Evolutionary conservation across 2,329 filamentous ascomycete species (phyloP), one percentile per base, ranked within the genome.

Genomic region (Colletotrichum higginsianum): DNA sequence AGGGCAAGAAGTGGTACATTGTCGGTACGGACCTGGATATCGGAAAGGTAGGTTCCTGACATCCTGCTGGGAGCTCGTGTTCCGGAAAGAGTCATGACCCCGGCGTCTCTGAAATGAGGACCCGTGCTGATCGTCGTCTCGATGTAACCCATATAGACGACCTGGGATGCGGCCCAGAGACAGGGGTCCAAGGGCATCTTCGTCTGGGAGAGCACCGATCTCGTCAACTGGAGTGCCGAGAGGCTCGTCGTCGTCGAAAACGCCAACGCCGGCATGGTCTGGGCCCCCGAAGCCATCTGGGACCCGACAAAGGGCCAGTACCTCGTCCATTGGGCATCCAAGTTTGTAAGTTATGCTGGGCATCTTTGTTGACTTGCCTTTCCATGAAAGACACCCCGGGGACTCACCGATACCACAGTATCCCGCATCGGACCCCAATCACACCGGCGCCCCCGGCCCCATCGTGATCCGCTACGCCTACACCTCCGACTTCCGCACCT

Each of bases 1-100:
- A 81, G 0, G 84, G 84, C 0, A 82, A 80, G 74, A 88, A 88
- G 77, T 88, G 86, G 86, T 89, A 87, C 72, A 87, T 89, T 58
- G 82, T 89, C 58, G 86, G 86, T 2, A 89, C 86, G 0, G 87
- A 89, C 74, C 77, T 89, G 13, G 78, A 89, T 67, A 89, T 89
- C 61, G 84, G 74, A 55, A 85, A 81, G 75, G 84, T 84, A 26
- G 55, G 57, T 30, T 26, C 52, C 23, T 1, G 4, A 6, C 46
- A 18, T 30, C 7, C 46, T 2, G 46, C n/a, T 8, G 12, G 9
- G 46, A 2, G 5, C 26, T 35, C 11, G 2, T 4, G 38, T 35
- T 56, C 6, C 30, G 6, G 1, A 52, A 38, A 47, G 26, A 35
- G 16, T 46, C 46, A 40, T 60, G 2, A 60, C 11, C 46, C 46